These are phyloP conservation scores for Trichosporon faecale DNA, from an alignment of 1,284 basidiomycete species.

Conservation along the genomic window DNA sequence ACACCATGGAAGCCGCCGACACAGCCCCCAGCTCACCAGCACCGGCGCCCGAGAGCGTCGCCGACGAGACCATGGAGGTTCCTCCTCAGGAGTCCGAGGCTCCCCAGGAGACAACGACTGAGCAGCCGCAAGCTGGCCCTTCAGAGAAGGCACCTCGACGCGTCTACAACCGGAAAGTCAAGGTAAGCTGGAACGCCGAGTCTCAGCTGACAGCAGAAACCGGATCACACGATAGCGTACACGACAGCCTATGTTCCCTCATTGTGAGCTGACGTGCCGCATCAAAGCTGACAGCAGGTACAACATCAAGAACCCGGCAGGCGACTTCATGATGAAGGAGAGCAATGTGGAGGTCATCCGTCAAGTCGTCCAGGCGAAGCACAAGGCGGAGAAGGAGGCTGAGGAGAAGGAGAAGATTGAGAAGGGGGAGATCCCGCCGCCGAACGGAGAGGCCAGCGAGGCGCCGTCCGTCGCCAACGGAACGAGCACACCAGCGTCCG, in stretches of 20 bases:
- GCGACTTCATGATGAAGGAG: conserved; percentile 41
- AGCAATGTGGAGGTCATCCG: conserved; percentile 42
- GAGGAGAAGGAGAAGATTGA: conserved; percentile 3
- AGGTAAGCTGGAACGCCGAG: neutral
- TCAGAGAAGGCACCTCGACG: conserved; percentile 13
- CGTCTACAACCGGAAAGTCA: conserved; percentile 17
- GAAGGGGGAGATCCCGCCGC: neutral
- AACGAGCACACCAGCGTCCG: neutral
- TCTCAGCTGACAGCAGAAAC: conserved; percentile 19
- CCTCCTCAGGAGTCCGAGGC: neutral
- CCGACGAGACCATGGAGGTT: conserved; percentile 3
- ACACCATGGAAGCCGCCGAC: conserved; percentile 13
- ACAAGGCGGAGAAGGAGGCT: conserved; percentile 22
- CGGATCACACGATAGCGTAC: conserved; percentile 33
- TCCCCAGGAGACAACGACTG: conserved; percentile 3
- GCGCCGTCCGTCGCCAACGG: conserved; percentile 1
- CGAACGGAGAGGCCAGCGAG: neutral
- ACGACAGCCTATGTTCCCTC: conserved; percentile 45
- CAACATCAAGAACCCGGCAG: conserved; percentile 49
- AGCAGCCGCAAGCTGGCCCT: conserved; percentile 18
- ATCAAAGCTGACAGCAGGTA: conserved; percentile 23
- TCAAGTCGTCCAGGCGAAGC: conserved; percentile 25
- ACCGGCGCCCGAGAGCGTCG: neutral
- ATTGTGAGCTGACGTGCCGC: conserved; percentile 24
- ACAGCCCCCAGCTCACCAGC: conserved; percentile 17